A percentile compares a stretch with the other conserved stretches of the same genome.
Conservation (phyloP, 495 filamentous ascomycete species). For the Penicillium robsamsonii region DNA sequence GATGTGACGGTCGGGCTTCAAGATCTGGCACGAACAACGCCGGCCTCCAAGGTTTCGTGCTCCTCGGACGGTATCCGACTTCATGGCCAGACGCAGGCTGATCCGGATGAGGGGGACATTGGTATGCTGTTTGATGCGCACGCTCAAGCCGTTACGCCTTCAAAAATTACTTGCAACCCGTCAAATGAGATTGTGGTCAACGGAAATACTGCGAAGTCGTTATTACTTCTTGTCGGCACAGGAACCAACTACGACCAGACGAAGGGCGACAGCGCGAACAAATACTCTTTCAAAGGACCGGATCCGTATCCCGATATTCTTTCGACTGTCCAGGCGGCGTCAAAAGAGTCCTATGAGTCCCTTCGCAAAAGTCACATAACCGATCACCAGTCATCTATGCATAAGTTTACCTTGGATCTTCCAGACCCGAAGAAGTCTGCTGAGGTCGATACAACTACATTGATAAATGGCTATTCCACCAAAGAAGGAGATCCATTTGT, state of each 20-base stretch:
- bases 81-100: background rate
- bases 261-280: conserved; percentile 38
- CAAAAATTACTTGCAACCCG: background rate
- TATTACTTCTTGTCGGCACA: conserved; percentile 37
- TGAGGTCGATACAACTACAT: conserved; percentile 33
- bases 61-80: background rate
- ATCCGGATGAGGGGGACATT: background rate
- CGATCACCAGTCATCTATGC: conserved; percentile 38
- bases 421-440: conserved; percentile 38
- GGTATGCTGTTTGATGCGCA: background rate
- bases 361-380: conserved; percentile 32
- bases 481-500: conserved; percentile 41
- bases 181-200: conserved; percentile 7
- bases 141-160: conserved; percentile 17
- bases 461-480: conserved; percentile 34
- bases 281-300: conserved; percentile 46
- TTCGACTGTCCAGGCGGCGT: conserved; percentile 21
- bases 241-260: conserved; percentile 47
- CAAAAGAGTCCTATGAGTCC: conserved; percentile 28
- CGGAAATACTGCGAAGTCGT: background rate
- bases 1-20: conserved; percentile 32
- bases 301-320: conserved; percentile 37
- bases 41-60: background rate
- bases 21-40: conserved; percentile 23
- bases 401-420: conserved; percentile 38